These are phyloP conservation scores for Aureobasidium subglaciale DNA, from an alignment of 2,329 filamentous ascomycete genomes.

Conservation along the genomic window DNA sequence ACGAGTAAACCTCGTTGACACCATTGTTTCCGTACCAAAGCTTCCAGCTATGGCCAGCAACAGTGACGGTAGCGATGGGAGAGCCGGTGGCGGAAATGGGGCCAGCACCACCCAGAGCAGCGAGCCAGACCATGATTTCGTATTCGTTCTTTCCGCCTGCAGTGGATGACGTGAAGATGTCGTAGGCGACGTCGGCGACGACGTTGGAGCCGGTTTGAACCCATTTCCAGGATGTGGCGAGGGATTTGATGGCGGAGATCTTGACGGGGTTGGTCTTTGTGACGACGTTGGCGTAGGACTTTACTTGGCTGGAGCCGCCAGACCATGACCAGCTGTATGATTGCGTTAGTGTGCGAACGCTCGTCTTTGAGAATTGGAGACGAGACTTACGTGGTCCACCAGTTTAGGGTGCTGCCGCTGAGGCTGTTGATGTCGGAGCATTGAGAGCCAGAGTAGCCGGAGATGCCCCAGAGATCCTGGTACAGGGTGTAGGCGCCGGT, in stretches of 20 bases:
- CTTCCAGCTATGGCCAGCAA: slow-evolving; percentile 50
- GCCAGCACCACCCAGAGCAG: slow-evolving; percentile 49
- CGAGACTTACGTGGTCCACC: slow-evolving; percentile 35
- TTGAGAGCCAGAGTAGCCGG: slow-evolving; percentile 37
- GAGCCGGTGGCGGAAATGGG: slow-evolving; percentile 51
- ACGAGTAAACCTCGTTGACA: slow-evolving; percentile 54
- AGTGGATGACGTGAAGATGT: slow-evolving; percentile 51
- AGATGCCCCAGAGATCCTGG: slow-evolving; percentile 40
- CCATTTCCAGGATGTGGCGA: slow-evolving; percentile 42
- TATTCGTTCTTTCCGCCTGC: slow-evolving; percentile 44
- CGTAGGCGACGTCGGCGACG: slow-evolving; percentile 54
- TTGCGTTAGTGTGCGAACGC: background rate
- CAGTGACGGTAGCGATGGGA: slow-evolving; percentile 46
- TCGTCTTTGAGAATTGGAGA: background rate
- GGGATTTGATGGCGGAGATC: slow-evolving; percentile 33
- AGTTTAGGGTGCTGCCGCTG: slow-evolving; percentile 33
- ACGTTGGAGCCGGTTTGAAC: slow-evolving; percentile 43
- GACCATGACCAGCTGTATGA: slow-evolving; percentile 21
- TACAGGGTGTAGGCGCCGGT: slow-evolving; percentile 31
- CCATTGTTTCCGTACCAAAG: slow-evolving; percentile 57
- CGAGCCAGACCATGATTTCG: slow-evolving; percentile 62
- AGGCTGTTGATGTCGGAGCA: slow-evolving; percentile 39
- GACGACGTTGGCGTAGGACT: slow-evolving; percentile 39
- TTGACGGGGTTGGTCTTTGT: slow-evolving; percentile 22
- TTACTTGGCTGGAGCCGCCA: slow-evolving; percentile 30